phyloP scores from a whole-genome alignment of 2,329 filamentous ascomycete genomes.

The Fonsecaea multimorphosa region DNA sequence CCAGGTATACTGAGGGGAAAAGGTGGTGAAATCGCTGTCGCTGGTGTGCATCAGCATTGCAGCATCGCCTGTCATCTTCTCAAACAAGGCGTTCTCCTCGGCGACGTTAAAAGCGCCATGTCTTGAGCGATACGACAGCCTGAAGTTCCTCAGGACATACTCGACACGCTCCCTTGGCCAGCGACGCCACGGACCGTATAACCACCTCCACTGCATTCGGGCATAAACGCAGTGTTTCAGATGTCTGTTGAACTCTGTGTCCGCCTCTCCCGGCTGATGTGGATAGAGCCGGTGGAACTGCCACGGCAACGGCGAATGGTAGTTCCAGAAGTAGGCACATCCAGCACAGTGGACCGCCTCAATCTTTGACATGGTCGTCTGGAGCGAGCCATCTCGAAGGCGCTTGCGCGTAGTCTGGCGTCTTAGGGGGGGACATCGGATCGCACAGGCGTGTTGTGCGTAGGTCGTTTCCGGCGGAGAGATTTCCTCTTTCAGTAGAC shows the following conservation, averaged over 20 bases:
- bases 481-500: slow-evolving; percentile 14
- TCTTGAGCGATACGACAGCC: slow-evolving; percentile 4
- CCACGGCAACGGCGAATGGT: slow-evolving; percentile 28
- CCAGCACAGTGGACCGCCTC: slow-evolving; percentile 23
- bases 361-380: slow-evolving; percentile 1
- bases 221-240: slow-evolving; percentile 27
- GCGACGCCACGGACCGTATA: slow-evolving; percentile 10
- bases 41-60: neutral
- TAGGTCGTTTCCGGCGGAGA: slow-evolving; percentile 24
- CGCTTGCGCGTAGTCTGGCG: neutral
- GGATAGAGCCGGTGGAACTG: slow-evolving; percentile 26
- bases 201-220: slow-evolving; percentile 18
- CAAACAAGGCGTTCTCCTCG: slow-evolving; percentile 9
- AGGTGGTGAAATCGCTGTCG: slow-evolving; percentile 7
- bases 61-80: slow-evolving; percentile 5
- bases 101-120: neutral
- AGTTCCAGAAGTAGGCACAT: slow-evolving; percentile 32
- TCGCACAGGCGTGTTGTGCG: slow-evolving; percentile 25
- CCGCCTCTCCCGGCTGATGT: neutral
- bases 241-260: slow-evolving; percentile 23
- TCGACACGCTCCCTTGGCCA: neutral
- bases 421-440: slow-evolving; percentile 14
- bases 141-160: neutral
- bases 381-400: slow-evolving; percentile 3
- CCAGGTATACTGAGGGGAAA: slow-evolving; percentile 19